A percentile compares a stretch with the other conserved stretches of the same genome.
Evolutionary conservation across 1,284 basidiomycete genomes (phyloP).

Genomic region (Puccinia hordei): DNA sequence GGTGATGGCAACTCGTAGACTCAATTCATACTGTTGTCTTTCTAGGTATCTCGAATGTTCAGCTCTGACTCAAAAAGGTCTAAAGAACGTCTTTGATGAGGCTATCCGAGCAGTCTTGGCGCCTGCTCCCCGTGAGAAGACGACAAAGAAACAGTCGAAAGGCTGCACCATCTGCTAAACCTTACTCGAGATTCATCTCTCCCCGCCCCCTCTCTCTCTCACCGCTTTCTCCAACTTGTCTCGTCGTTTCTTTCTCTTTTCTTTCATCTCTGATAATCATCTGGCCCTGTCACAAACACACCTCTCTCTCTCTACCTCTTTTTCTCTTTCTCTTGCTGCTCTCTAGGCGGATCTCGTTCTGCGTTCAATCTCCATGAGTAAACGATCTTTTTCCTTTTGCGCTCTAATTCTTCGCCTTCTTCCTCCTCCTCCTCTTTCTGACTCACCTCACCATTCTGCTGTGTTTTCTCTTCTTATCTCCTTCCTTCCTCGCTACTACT

Average conservation of each 20-base stretch:
- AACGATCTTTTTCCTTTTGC: neutral
- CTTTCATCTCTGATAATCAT: slow-evolving; percentile 8
- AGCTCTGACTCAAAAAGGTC: slow-evolving; percentile 93
- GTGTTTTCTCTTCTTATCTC: neutral
- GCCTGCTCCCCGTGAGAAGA: slow-evolving; percentile 59
- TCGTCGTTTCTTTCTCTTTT: slow-evolving; percentile 9
- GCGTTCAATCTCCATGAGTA: neutral
- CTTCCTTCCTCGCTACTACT: neutral
- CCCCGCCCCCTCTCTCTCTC: neutral
- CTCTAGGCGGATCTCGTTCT: slow-evolving; percentile 10
- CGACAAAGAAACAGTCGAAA: slow-evolving; percentile 58
- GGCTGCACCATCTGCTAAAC: slow-evolving; percentile 44
- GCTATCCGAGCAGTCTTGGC: slow-evolving; percentile 71
- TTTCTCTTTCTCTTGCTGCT: neutral
- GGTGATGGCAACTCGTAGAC: too few species aligned
- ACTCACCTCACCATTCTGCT: neutral
- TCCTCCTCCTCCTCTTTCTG: neutral
- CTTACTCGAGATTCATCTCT: neutral
- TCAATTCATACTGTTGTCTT: neutral
- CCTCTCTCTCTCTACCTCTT: neutral
- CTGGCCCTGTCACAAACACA: neutral
- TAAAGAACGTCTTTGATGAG: slow-evolving; percentile 96
- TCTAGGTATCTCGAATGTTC: slow-evolving; percentile 92
- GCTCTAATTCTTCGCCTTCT: slow-evolving; percentile 14
- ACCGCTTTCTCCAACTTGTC: neutral